Conservation (phyloP, 495 filamentous ascomycete genomes). For the Monascus purpureus region DNA sequence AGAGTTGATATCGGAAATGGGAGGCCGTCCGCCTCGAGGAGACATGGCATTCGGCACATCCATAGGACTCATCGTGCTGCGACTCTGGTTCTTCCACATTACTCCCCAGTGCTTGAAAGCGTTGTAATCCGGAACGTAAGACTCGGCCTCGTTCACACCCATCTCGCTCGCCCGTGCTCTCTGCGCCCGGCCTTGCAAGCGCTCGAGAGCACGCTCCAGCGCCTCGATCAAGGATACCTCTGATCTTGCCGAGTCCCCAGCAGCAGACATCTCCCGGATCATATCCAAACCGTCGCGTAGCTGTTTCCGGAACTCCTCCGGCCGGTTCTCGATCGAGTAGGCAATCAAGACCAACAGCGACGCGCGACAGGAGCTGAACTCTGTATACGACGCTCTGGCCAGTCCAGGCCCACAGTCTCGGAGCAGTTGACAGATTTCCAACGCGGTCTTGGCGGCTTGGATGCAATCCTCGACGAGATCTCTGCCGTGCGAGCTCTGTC, state of each 20-base stretch:
- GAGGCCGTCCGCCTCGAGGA: too few relatives aligned
- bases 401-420: constrained; percentile 17
- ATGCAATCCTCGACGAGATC: constrained; percentile 14
- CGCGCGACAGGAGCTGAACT: constrained; percentile 24
- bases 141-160: background rate
- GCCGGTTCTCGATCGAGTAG: constrained; percentile 13
- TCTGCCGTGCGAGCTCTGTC: constrained; percentile 4
- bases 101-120: constrained; percentile 16
- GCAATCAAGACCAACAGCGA: constrained; percentile 21
- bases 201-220: constrained; percentile 16
- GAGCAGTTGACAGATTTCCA: constrained; percentile 14
- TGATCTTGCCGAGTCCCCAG: constrained; percentile 18
- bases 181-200: constrained; percentile 7
- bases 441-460: constrained; percentile 11
- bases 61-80: too few relatives aligned
- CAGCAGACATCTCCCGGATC: constrained; percentile 21
- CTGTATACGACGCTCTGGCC: constrained; percentile 21
- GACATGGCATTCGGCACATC: too few relatives aligned
- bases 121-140: too few relatives aligned
- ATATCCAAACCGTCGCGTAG: constrained; percentile 16
- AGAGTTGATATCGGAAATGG: too few relatives aligned
- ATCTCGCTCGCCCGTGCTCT: background rate
- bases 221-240: constrained; percentile 21
- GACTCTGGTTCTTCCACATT: too few relatives aligned
- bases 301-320: constrained; percentile 7